A percentile compares a stretch with the other conserved stretches of the same genome.
These are phyloP conservation scores for Vigna trinervia DNA, from an alignment of 306 rosid genomes.

Conservation along the genomic window DNA sequence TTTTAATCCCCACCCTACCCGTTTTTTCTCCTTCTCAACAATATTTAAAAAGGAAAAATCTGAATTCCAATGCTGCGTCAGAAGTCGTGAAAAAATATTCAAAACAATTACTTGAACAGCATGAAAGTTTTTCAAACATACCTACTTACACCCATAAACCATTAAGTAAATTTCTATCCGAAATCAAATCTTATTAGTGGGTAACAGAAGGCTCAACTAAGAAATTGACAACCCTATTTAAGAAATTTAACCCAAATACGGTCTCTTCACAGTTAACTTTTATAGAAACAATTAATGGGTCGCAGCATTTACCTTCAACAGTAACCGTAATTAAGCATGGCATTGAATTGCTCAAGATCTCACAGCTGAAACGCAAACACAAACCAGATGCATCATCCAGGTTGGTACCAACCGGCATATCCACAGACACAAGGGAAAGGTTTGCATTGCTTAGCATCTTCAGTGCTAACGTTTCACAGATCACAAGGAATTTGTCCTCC, in stretches of 20 bases:
- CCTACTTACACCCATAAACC: conserved; percentile 25
- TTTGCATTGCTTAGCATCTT: conserved; percentile 89
- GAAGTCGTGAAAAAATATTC: background rate
- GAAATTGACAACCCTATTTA: conserved; percentile 85
- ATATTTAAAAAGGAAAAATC: background rate
- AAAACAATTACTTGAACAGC: conserved; percentile 10
- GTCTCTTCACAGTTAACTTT: conserved; percentile 96
- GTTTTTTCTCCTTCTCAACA: conserved; percentile 5
- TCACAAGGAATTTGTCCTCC: conserved; percentile 78
- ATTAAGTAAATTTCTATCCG: conserved; percentile 37
- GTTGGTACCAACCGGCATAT: conserved; percentile 76
- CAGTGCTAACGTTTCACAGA: conserved; percentile 74
- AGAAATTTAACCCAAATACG: conserved; percentile 89
- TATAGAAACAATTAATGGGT: conserved; percentile 68
- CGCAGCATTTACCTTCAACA: conserved; percentile 84
- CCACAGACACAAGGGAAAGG: conserved; percentile 77
- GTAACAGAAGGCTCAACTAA: conserved; percentile 61
- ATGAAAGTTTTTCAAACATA: conserved; percentile 18
- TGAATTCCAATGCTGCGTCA: conserved; percentile 6
- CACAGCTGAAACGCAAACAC: conserved; percentile 84
- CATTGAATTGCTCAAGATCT: conserved; percentile 75
- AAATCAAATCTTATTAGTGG: conserved; percentile 44
- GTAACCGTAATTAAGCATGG: conserved; percentile 82
- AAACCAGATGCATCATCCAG: conserved; percentile 91
- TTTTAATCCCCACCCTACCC: background rate